Percentiles rank a stretch among this genome's conserved stretches.
These are phyloP conservation scores for Domatiomyces globalis DNA, from an alignment of 2,329 filamentous ascomycete genomes.

Conservation along the genomic window DNA sequence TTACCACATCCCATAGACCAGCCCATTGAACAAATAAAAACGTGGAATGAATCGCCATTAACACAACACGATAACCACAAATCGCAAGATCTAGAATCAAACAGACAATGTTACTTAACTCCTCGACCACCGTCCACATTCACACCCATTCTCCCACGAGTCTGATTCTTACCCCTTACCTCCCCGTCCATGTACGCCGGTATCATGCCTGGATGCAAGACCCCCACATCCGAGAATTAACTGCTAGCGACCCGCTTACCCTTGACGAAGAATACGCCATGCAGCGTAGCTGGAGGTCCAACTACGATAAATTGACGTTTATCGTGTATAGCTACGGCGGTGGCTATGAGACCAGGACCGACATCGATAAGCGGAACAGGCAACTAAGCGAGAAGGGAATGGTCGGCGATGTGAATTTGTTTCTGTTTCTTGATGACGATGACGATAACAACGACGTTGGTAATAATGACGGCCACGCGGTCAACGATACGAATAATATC, in stretches of 20 bases:
- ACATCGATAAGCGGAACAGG: slow-evolving; percentile 21
- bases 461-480: background rate
- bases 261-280: slow-evolving; percentile 77
- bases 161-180: slow-evolving; percentile 37
- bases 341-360: background rate
- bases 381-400: slow-evolving; percentile 44
- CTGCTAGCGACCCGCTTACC: slow-evolving; percentile 71
- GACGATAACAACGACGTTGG: slow-evolving; percentile 28
- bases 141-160: background rate
- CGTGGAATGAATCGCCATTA: too few relatives aligned
- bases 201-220: slow-evolving; percentile 94
- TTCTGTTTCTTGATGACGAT: slow-evolving; percentile 47
- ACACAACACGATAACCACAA: too few relatives aligned
- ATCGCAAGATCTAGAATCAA: background rate
- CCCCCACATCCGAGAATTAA: slow-evolving; percentile 62
- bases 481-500: too few relatives aligned
- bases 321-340: slow-evolving; percentile 38
- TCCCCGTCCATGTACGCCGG: slow-evolving; percentile 59
- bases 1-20: too few relatives aligned
- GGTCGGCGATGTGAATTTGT: slow-evolving; percentile 69
- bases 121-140: background rate
- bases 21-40: too few relatives aligned
- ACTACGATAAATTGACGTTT: slow-evolving; percentile 81
- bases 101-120: slow-evolving; percentile 20
- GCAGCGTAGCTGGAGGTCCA: slow-evolving; percentile 72